Evolutionary conservation across 179 eudicot species (phyloP).

Genomic region (Amaranthus tricolor): DNA sequence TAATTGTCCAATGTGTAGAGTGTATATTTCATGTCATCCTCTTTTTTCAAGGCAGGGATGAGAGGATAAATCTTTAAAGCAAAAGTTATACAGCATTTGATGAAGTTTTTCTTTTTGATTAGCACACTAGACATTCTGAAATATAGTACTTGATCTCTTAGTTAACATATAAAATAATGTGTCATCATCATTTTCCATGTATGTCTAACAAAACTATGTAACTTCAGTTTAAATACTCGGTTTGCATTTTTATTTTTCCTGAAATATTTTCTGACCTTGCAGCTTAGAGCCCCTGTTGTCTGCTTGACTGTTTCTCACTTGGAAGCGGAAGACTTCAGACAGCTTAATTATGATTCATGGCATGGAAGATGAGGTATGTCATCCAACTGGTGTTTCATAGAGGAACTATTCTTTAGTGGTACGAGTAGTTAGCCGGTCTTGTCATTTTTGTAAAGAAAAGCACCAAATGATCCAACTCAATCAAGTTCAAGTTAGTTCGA

Average conservation of each 20-base stretch:
- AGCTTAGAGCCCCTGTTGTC: neutral
- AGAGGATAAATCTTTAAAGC: no score
- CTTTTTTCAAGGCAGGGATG: no score
- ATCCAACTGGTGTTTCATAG: neutral
- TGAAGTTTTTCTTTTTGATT: neutral
- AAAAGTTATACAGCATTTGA: neutral
- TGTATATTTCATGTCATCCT: no score
- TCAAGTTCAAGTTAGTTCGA: slow-evolving; percentile 1
- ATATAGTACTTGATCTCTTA: neutral
- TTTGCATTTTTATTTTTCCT: no score
- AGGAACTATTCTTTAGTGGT: neutral
- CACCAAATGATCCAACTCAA: neutral
- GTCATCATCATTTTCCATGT: neutral
- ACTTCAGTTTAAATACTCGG: neutral
- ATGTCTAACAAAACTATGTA: neutral
- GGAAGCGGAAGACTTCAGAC: slow-evolving; percentile 2
- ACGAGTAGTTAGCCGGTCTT: slow-evolving; percentile 7
- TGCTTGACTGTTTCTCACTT: neutral
- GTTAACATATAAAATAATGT: neutral
- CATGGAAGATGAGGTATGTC: neutral
- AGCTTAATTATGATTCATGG: neutral
- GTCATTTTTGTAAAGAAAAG: slow-evolving; percentile 17
- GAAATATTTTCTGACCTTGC: neutral
- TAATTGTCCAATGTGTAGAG: no score
- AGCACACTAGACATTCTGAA: neutral